A percentile compares a stretch with the other conserved stretches of the same genome.
Conservation (phyloP, 805 yeast species). For the Diddensiella transvaalensis region DNA sequence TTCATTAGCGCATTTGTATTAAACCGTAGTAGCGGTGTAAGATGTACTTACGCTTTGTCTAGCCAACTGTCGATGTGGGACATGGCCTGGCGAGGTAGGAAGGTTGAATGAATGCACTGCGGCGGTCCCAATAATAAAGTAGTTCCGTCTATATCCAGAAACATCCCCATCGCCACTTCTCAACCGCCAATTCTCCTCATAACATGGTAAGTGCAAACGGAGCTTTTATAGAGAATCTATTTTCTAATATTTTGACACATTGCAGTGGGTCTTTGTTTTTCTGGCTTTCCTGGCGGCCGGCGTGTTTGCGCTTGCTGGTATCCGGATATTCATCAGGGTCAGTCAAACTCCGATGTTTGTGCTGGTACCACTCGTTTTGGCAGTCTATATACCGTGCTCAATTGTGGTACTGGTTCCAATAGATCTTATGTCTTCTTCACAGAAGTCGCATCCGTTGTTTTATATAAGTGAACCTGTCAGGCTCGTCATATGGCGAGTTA, state of each 20-base stretch:
- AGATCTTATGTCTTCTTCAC: constrained; percentile 59
- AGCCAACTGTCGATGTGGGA: constrained; percentile 16
- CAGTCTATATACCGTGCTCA: constrained; percentile 72
- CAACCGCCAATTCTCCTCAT: no score
- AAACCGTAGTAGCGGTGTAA: no score
- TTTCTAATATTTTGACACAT: no score
- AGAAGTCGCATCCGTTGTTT: constrained; percentile 40
- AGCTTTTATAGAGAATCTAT: no score
- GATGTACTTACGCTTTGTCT: constrained; percentile 19
- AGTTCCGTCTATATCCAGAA: no score
- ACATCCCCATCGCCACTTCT: no score
- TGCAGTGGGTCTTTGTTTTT: constrained; percentile 22
- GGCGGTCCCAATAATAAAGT: no score
- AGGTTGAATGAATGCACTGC: no score
- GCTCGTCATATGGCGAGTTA: constrained; percentile 62
- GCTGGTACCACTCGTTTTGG: constrained; percentile 46
- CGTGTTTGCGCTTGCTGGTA: constrained; percentile 34
- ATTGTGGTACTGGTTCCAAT: constrained; percentile 70
- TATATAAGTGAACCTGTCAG: constrained; percentile 47
- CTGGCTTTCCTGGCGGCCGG: constrained; percentile 30
- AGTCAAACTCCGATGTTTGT: constrained; percentile 41
- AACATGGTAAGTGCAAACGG: no score
- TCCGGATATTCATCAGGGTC: constrained; percentile 38
- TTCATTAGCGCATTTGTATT: no score
- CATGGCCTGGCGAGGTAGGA: constrained; percentile 1